Base-by-base conservation (phyloP, 495 filamentous ascomycete species). In the Penicillium crystallinum region DNA sequence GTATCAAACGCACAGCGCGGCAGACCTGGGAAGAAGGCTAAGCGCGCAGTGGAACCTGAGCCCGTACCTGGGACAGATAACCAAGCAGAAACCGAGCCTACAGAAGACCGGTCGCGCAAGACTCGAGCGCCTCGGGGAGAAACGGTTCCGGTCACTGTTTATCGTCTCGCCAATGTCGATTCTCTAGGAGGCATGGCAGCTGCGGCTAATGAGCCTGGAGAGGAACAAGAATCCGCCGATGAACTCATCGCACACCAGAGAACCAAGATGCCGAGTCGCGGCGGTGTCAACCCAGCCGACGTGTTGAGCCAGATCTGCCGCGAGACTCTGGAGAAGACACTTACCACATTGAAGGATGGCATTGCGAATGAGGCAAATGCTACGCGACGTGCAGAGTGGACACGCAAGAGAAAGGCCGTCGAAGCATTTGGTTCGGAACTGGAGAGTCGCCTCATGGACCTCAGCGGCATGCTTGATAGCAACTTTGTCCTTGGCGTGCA, bases 341-440 rank as follows among this genome's bases (percentile, higher is more conserved):
- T 74, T 4, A 64, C 66, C 2, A 68, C 73, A 9, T 64, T 74
- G 11, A 66, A 68, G 19, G 67, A 64, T 34, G 68, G 64, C 10
- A 73, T 74, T 30, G 63, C 57, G 7, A 71, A 68, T 37, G 72
- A 73, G 15, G 48, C 58, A 11, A 75, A 72, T 54, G 47, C 63
- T 9, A 53, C 67, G 10, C 58, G 63, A 39, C 68, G 71, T 23
- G 73, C 78, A 4, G 82, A 85, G 60, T 81, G 75, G 47, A 77
- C 73, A 37, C 81, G 78, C 25, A 87, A 86, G 62, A 71, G 74
- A 39, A 78, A 81, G 51, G 81, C 81, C 3, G 71, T 90, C 4
- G 82, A 89, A 44, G 77, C 79, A n/a, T 90, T 85, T 57, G 78
- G 78, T 40, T 70, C 76, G n/a, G 85, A 89, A 56, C 63, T 90